Evolutionary conservation across 2,329 filamentous ascomycete genomes (phyloP).

Genomic region (Coniosporium tulheliwenetii): DNA sequence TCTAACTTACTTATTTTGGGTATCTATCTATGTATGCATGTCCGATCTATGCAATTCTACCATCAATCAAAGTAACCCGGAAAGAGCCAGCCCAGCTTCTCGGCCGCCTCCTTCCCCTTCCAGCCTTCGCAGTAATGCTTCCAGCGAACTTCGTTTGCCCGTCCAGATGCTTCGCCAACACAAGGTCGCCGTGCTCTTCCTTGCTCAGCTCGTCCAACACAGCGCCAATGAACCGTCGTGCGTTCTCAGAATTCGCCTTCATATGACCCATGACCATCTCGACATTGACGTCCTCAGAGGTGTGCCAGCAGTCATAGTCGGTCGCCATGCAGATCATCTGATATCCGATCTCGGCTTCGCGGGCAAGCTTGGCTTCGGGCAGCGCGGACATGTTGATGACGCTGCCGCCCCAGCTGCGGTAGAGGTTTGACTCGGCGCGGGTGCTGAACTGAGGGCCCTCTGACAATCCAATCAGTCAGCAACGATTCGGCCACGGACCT

Average conservation of each 20-base stretch:
- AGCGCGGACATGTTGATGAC: slow-evolving; percentile 98
- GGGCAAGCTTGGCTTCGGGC: slow-evolving; percentile 88
- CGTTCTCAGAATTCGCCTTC: slow-evolving; percentile 83
- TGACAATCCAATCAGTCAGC: slow-evolving; percentile 15
- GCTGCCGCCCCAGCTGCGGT: slow-evolving; percentile 81
- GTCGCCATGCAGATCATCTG: slow-evolving; percentile 99
- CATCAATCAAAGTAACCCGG: slow-evolving; percentile 52
- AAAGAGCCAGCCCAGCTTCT: slow-evolving; percentile 77
- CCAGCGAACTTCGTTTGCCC: slow-evolving; percentile 64
- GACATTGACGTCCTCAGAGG: slow-evolving; percentile 70
- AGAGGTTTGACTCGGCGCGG: slow-evolving; percentile 87
- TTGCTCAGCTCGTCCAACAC: slow-evolving; percentile 76
- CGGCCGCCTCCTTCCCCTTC: slow-evolving; percentile 57
- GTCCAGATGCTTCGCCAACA: slow-evolving; percentile 67
- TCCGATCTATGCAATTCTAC: too few relatives aligned
- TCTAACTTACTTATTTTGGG: too few relatives aligned
- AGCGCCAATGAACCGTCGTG: slow-evolving; percentile 66
- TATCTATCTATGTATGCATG: too few relatives aligned
- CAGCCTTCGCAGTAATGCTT: slow-evolving; percentile 65
- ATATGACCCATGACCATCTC: slow-evolving; percentile 97
- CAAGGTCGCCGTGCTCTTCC: slow-evolving; percentile 58
- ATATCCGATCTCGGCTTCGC: slow-evolving; percentile 91
- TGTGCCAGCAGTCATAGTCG: slow-evolving; percentile 98
- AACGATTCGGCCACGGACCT: neutral
- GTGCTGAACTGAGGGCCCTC: slow-evolving; percentile 98